Percentiles rank a stretch among this genome's conserved stretches.
Conservation (phyloP, 345 rosid species). For the Salix purpurea region DNA sequence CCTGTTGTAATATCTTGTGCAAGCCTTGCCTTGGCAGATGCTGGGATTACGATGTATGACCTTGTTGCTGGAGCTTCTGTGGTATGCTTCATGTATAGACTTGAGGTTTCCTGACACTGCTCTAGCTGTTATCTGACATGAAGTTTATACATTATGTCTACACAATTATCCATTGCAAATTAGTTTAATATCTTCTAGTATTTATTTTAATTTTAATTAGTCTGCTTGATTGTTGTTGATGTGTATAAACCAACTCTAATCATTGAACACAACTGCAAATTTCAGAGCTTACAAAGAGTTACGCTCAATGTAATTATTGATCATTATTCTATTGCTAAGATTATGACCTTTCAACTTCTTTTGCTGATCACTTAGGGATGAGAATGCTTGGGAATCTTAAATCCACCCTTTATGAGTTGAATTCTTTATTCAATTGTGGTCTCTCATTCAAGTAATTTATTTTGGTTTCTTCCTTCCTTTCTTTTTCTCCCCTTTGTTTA, state of each 20-base stretch:
- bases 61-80: slow-evolving; percentile 87
- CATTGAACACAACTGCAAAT: neutral
- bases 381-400: neutral
- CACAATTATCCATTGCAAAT: neutral
- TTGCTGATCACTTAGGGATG: neutral
- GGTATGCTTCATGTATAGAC: slow-evolving; percentile 39
- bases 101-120: neutral
- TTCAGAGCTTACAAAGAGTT: neutral
- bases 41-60: slow-evolving; percentile 94
- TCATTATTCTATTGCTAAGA: neutral
- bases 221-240: neutral
- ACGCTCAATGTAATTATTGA: neutral
- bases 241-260: neutral
- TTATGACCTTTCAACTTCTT: neutral
- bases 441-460: neutral
- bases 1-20: slow-evolving; percentile 87
- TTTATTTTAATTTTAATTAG: neutral
- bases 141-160: neutral
- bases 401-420: neutral
- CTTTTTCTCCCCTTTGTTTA: neutral
- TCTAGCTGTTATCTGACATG: neutral
- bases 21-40: slow-evolving; percentile 95
- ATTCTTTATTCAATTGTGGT: neutral
- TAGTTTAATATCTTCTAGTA: neutral
- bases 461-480: neutral